A percentile compares a stretch with the other conserved stretches of the same genome.
Conservation (phyloP, 129 eudicot species). For the Saposhnikovia divaricata region DNA sequence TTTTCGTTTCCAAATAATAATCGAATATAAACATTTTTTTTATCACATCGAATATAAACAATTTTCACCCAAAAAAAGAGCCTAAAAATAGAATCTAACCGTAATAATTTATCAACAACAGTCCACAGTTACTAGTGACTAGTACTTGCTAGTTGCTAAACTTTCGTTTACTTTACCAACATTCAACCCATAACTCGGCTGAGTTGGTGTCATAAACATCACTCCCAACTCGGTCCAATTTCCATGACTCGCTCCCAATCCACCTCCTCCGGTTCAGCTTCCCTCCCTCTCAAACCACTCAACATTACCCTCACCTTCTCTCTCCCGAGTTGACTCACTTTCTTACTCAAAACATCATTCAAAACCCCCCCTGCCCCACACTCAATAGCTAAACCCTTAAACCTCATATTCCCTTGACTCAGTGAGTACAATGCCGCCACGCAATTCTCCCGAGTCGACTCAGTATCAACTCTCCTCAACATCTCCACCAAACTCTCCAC, state of each 20-base stretch:
- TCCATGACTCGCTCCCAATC: conserved; percentile 1
- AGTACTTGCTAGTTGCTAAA: too few species aligned
- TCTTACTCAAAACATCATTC: not conserved
- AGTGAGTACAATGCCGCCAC: not conserved
- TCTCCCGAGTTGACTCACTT: not conserved
- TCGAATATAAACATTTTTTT: too few species aligned
- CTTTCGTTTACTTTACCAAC: too few species aligned
- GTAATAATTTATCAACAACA: too few species aligned
- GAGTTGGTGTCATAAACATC: not conserved
- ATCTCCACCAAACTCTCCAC: not conserved
- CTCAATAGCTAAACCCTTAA: not conserved
- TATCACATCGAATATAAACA: too few species aligned
- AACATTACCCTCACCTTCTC: not conserved
- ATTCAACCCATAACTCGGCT: not conserved
- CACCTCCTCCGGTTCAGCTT: not conserved
- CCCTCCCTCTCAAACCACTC: not conserved
- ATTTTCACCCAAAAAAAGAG: not conserved
- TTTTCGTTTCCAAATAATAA: not conserved
- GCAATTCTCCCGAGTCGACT: conserved; percentile 7
- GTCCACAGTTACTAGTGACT: too few species aligned
- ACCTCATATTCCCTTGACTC: conserved; percentile 2
- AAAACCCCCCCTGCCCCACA: conserved; percentile 3
- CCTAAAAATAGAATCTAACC: not conserved
- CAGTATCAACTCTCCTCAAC: not conserved
- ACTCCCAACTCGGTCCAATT: not conserved